Percentiles rank a stretch among this genome's conserved stretches.
phyloP scores from a whole-genome alignment of 139 green algal species.

The Axilococcus clingmanii region DNA sequence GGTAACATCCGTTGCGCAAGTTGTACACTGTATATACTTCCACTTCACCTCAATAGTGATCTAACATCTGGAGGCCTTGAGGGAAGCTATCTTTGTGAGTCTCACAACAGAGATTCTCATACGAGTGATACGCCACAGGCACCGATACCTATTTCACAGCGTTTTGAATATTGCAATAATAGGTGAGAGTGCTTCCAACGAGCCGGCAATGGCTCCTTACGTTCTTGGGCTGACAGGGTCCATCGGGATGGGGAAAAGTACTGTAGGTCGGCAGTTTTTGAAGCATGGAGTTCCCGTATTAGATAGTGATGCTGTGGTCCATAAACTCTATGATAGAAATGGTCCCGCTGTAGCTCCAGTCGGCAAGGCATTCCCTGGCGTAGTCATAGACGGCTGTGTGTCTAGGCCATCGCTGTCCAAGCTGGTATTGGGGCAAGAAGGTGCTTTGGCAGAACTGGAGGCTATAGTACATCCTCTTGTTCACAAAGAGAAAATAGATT shows the following conservation, averaged over 20 bases:
- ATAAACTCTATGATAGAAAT: constrained; percentile 5
- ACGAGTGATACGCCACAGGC: no score
- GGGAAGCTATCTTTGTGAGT: no score
- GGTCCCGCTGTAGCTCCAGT: constrained; percentile 8
- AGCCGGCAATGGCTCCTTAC: neutral
- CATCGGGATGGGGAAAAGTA: constrained; percentile 13
- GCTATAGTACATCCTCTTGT: constrained; percentile 75
- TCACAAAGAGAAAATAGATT: constrained; percentile 21
- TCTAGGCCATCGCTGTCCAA: constrained; percentile 11
- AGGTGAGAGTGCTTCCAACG: no score
- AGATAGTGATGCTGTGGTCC: constrained; percentile 11
- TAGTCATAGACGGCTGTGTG: neutral
- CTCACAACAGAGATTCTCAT: no score
- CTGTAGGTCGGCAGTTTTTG: neutral
- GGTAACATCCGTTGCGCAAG: no score
- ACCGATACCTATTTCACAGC: no score
- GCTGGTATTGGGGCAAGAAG: constrained; percentile 11
- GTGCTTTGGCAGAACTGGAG: constrained; percentile 57
- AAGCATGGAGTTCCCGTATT: constrained; percentile 4
- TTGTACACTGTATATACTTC: no score
- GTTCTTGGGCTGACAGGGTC: constrained; percentile 8
- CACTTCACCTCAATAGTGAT: no score
- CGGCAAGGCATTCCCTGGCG: neutral
- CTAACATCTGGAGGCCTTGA: no score
- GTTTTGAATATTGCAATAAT: no score